These are phyloP conservation scores for Rhodotorula graminis DNA, from an alignment of 768 basidiomycete species.

Conservation along the genomic window DNA sequence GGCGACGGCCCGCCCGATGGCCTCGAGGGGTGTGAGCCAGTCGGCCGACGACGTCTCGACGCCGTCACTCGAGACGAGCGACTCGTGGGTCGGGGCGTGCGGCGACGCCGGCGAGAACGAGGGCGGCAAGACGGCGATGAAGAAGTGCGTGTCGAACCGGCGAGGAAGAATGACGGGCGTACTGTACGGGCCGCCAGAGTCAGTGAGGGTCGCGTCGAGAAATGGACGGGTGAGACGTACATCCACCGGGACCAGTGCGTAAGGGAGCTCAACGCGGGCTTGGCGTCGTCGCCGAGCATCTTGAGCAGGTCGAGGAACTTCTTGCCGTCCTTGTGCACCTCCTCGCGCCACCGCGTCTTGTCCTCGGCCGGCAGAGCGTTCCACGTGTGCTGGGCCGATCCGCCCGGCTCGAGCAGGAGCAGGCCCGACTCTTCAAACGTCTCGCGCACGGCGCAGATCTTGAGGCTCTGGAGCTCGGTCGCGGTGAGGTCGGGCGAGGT, in stretches of 20 bases:
- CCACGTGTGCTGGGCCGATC: slow-evolving; percentile 7
- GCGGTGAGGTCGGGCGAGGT: background rate
- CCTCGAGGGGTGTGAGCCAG: slow-evolving; percentile 36
- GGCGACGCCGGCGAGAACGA: background rate
- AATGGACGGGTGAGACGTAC: background rate
- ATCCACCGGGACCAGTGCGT: slow-evolving; percentile 35
- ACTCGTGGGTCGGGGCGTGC: background rate
- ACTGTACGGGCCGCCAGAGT: background rate
- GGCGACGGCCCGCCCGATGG: slow-evolving; percentile 21
- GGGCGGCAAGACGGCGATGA: slow-evolving; percentile 31
- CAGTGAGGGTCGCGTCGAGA: background rate
- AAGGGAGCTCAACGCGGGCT: background rate
- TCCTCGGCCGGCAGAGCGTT: background rate
- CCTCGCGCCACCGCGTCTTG: slow-evolving; percentile 27
- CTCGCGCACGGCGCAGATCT: slow-evolving; percentile 36
- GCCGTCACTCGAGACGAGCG: slow-evolving; percentile 22
- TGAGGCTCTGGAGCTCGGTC: slow-evolving; percentile 7
- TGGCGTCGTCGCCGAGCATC: background rate
- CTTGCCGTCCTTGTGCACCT: slow-evolving; percentile 23
- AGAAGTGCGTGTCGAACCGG: slow-evolving; percentile 41
- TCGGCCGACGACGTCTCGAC: slow-evolving; percentile 33
- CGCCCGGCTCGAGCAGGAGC: slow-evolving; percentile 14
- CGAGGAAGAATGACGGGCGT: slow-evolving; percentile 25
- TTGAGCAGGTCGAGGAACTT: slow-evolving; percentile 16
- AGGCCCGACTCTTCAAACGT: slow-evolving; percentile 41